A percentile compares a stretch with the other conserved stretches of the same genome.
Conservation (phyloP, 768 basidiomycete genomes). For the Suillus sp. region DNA sequence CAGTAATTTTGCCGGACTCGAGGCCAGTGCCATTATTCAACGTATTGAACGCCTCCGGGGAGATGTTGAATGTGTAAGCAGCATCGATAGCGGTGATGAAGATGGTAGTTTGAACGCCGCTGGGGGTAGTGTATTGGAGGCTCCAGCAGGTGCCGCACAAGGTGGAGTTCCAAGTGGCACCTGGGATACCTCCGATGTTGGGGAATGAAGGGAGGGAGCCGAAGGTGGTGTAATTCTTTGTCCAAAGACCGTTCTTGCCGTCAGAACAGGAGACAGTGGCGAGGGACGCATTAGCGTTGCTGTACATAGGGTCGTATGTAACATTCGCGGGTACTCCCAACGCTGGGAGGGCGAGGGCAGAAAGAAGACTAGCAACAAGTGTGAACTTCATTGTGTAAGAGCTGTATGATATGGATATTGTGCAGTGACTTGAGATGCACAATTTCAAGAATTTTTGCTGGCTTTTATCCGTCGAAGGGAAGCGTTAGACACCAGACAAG, state of each 20-base stretch:
- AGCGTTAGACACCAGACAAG: neutral
- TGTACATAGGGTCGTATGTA: constrained; percentile 10
- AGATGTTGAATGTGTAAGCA: constrained; percentile 8
- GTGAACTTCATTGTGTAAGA: neutral
- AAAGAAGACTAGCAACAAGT: neutral
- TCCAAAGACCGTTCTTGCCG: constrained; percentile 23
- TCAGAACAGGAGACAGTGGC: constrained; percentile 21
- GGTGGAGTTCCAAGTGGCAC: constrained; percentile 13
- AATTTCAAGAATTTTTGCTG: neutral
- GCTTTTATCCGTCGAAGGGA: neutral
- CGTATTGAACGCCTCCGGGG: constrained; percentile 1
- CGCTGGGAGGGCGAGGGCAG: neutral
- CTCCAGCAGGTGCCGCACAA: constrained; percentile 15
- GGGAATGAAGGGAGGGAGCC: constrained; percentile 17
- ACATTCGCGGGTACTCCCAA: neutral
- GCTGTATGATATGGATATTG: no score
- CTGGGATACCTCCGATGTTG: constrained; percentile 14
- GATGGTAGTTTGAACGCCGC: constrained; percentile 5
- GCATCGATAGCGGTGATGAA: constrained; percentile 11
- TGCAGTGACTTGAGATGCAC: neutral
- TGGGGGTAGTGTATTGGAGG: constrained; percentile 3
- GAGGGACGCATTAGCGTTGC: constrained; percentile 15
- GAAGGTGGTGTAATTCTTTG: constrained; percentile 20
- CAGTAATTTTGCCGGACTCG: neutral
- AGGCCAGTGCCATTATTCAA: constrained; percentile 1